Conservation (phyloP, 2,329 filamentous ascomycete genomes). For the Curvularia verruculosa region DNA sequence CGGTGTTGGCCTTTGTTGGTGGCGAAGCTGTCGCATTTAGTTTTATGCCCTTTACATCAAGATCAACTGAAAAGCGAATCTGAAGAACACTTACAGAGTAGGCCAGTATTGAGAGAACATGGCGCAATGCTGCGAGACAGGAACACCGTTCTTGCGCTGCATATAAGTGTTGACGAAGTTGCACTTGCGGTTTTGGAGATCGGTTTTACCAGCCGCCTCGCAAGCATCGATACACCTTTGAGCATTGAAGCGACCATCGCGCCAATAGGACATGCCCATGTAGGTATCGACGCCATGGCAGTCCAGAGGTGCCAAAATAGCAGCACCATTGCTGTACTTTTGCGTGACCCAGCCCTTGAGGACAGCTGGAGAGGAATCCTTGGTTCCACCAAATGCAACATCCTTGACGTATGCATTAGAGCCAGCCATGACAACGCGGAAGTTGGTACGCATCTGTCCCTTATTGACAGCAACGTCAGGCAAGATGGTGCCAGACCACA, state of each 20-base stretch:
- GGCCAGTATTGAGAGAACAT: conserved; percentile 18
- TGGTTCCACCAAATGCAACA: conserved; percentile 5
- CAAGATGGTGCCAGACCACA: conserved; percentile 28
- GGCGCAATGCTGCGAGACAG: conserved; percentile 36
- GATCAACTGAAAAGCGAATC: too few species aligned
- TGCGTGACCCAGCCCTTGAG: conserved; percentile 16
- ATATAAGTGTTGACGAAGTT: conserved; percentile 46
- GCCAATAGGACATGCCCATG: conserved; percentile 27
- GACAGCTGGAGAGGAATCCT: background rate
- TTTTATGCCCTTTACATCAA: background rate
- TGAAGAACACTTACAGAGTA: background rate
- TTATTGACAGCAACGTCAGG: conserved; percentile 29
- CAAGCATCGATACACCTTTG: conserved; percentile 40
- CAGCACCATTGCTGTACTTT: conserved; percentile 19
- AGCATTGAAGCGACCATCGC: conserved; percentile 39
- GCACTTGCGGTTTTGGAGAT: conserved; percentile 27
- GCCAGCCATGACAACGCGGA: conserved; percentile 25
- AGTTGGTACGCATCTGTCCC: conserved; percentile 30
- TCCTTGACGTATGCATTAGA: conserved; percentile 31
- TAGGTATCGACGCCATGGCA: conserved; percentile 35
- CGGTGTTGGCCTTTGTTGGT: conserved; percentile 14
- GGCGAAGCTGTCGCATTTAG: conserved; percentile 7
- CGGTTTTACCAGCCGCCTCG: conserved; percentile 12
- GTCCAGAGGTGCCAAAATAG: conserved; percentile 42
- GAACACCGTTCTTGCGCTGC: conserved; percentile 30